These are phyloP conservation scores for Diplocarpon rosae DNA, from an alignment of 2,329 filamentous ascomycete genomes.

Conservation along the genomic window DNA sequence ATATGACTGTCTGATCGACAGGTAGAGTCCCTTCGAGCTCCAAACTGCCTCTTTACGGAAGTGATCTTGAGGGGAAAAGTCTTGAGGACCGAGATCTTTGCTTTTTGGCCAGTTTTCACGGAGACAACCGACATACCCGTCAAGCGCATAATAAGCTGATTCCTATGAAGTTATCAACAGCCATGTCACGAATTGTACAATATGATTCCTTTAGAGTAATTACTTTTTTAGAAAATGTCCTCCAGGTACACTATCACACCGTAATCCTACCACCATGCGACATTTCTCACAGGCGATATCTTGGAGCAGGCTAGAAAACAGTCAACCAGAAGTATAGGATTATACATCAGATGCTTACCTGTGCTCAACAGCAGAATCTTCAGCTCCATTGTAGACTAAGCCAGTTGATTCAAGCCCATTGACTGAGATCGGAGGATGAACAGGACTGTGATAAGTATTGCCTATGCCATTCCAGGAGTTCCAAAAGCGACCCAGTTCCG, in stretches of 20 bases:
- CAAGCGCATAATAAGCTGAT: constrained; percentile 24
- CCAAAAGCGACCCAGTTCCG: constrained; percentile 20
- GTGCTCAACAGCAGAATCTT: constrained; percentile 18
- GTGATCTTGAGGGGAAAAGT: constrained; percentile 13
- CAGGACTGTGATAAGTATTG: constrained; percentile 24
- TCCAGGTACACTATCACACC: constrained; percentile 24
- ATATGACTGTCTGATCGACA: constrained; percentile 4
- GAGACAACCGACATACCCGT: constrained; percentile 18
- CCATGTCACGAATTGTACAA: not conserved
- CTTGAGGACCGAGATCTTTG: constrained; percentile 15
- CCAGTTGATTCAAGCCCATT: constrained; percentile 21
- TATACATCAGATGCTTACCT: constrained; percentile 14
- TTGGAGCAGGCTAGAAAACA: constrained; percentile 20
- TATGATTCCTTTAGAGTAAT: not conserved
- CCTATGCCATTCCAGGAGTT: constrained; percentile 27
- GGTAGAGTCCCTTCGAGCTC: constrained; percentile 6
- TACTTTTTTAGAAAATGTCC: constrained; percentile 24
- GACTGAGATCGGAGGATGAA: constrained; percentile 13
- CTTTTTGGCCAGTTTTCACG: constrained; percentile 15
- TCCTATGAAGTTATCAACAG: constrained; percentile 10
- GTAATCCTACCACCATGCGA: constrained; percentile 18
- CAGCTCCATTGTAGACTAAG: constrained; percentile 15
- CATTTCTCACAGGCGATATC: constrained; percentile 24
- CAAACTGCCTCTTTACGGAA: constrained; percentile 2
- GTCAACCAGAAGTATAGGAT: not conserved